phyloP scores from a whole-genome alignment of 1,284 basidiomycete species.

The Moesziomyces parantarcticus region DNA sequence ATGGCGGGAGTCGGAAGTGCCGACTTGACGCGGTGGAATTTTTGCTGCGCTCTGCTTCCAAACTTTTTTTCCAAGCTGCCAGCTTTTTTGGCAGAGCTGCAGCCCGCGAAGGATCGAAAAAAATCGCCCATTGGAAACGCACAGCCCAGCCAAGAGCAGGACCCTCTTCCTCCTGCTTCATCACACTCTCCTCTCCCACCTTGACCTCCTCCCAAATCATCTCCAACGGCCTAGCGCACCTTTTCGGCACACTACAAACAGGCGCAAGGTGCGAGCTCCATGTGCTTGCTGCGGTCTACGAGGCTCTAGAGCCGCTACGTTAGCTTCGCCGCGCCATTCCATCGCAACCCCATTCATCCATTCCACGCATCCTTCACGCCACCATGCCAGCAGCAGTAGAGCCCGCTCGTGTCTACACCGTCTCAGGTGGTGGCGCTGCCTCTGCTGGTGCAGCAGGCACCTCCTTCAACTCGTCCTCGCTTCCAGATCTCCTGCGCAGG shows the following conservation, averaged over 20 bases:
- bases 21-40: constrained; percentile 5
- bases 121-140: neutral
- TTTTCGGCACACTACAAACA: neutral
- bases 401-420: constrained; percentile 63
- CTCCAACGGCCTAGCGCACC: neutral
- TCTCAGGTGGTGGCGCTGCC: constrained; percentile 56
- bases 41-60: constrained; percentile 11
- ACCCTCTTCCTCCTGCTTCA: neutral
- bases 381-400: constrained; percentile 57
- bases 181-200: constrained; percentile 1
- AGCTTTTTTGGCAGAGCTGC: too few relatives aligned
- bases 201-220: neutral
- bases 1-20: constrained; percentile 31
- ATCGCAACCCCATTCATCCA: neutral
- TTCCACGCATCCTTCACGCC: neutral
- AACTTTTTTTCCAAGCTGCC: constrained; percentile 9
- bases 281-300: constrained; percentile 5
- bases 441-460: constrained; percentile 54
- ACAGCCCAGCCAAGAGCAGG: neutral
- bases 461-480: constrained; percentile 64
- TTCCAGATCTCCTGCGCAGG: constrained; percentile 63
- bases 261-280: neutral
- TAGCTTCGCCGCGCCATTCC: too few relatives aligned
- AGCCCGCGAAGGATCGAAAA: too few relatives aligned
- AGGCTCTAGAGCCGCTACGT: constrained; percentile 7